Conservation (phyloP, 768 basidiomycete genomes). For the Astraeus odoratus region DNA sequence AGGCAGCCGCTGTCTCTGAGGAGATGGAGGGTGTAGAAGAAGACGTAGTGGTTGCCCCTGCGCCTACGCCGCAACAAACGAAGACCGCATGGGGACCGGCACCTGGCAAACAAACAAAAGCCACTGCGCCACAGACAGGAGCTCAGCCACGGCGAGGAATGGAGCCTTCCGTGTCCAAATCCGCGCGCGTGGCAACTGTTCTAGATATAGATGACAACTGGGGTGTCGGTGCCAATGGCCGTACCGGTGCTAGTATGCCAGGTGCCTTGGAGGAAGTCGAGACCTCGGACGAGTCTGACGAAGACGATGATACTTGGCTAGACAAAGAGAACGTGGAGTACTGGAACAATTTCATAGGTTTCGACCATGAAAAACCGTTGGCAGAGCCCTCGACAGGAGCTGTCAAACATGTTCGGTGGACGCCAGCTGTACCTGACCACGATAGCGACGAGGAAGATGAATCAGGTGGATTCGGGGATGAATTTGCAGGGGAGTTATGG, state of each 20-base stretch:
- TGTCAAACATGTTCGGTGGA: constrained; percentile 22
- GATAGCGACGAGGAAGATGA: constrained; percentile 21
- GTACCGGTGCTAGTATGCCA: constrained; percentile 1
- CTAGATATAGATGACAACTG: constrained; percentile 12
- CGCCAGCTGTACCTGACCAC: constrained; percentile 9
- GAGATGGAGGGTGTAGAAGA: constrained; percentile 17
- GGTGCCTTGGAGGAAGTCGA: constrained; percentile 3
- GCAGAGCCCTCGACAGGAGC: constrained; percentile 4
- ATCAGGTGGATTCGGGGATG: constrained; percentile 10
- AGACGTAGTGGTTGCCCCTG: constrained; percentile 2
- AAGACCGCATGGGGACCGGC: constrained; percentile 13
- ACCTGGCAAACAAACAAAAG: constrained; percentile 9
- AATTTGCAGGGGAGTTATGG: constrained; percentile 19
- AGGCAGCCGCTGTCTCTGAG: constrained; percentile 10
- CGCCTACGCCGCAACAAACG: constrained; percentile 8
- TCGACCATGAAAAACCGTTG: constrained; percentile 8
- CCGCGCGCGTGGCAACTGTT: constrained; percentile 9
- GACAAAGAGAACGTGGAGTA: constrained; percentile 19
- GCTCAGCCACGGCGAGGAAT: constrained; percentile 4
- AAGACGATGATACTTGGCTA: constrained; percentile 19
- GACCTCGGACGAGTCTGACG: constrained; percentile 6
- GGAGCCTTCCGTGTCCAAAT: constrained; percentile 6
- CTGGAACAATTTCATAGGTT: constrained; percentile 24
- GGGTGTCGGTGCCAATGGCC: background rate
- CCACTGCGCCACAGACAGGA: constrained; percentile 7